A percentile compares a stretch with the other conserved stretches of the same genome.
Conservation (phyloP, 768 basidiomycete species). For the Agaricus sinodeliciosus region DNA sequence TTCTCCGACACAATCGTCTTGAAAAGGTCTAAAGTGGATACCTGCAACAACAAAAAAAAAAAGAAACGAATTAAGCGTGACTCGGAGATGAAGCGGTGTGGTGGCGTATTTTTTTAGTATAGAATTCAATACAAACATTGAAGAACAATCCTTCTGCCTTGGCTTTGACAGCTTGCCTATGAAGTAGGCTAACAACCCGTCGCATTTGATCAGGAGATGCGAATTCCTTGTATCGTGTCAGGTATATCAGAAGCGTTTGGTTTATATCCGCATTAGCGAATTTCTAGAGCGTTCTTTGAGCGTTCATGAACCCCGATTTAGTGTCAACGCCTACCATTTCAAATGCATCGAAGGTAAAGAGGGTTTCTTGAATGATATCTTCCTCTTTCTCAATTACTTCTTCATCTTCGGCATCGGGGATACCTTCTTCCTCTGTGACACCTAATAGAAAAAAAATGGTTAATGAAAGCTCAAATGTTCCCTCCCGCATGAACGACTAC, state of each 20-base stretch:
- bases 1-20: slow-evolving; percentile 79
- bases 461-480: too few relatives aligned
- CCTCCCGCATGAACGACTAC: too few relatives aligned
- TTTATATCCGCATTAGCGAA: slow-evolving; percentile 86
- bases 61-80: background rate
- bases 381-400: slow-evolving; percentile 43
- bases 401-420: slow-evolving; percentile 66
- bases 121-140: slow-evolving; percentile 61
- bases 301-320: background rate
- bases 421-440: slow-evolving; percentile 50
- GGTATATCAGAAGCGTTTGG: slow-evolving; percentile 75
- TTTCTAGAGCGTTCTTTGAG: slow-evolving; percentile 44
- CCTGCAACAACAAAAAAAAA: slow-evolving; percentile 40
- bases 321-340: slow-evolving; percentile 58
- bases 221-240: slow-evolving; percentile 82
- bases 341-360: slow-evolving; percentile 89
- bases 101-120: slow-evolving; percentile 4
- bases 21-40: slow-evolving; percentile 85
- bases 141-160: slow-evolving; percentile 96
- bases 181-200: slow-evolving; percentile 81
- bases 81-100: slow-evolving; percentile 9
- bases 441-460: slow-evolving; percentile 20
- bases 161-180: slow-evolving; percentile 84
- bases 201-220: slow-evolving; percentile 77
- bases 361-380: slow-evolving; percentile 70